Evolutionary conservation across 768 basidiomycete genomes (phyloP), one percentile per base, ranked within the genome.

Genomic region (Cystofilobasidium macerans): DNA sequence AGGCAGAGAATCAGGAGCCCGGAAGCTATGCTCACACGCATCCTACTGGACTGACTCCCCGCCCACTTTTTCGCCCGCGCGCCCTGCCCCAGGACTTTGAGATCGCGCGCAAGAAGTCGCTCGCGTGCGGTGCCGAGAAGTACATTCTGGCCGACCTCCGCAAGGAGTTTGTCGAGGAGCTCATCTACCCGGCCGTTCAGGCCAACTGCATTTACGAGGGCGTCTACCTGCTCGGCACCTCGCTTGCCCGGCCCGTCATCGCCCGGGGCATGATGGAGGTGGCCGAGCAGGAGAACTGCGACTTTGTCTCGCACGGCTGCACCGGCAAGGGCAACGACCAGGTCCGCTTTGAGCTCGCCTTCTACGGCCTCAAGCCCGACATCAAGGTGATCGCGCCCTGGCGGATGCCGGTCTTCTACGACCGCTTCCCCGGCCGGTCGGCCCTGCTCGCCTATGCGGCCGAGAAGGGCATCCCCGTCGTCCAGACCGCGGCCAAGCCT

Each of bases 261-360:
- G 92, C 95, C 63, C 91, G 95, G 69, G 94, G 93, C 32, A 99
- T 99, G 95, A 98, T 99, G 68, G 86, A 86, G 42, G 80, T 88
- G 61, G 95, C 94, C 24, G 89, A 87, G 45, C 80, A 79, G 71
- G 91, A 97, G 77, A 86, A 86, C 58, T 99, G 95, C 89, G 89
- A 97, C 77, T 99, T 82, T 75, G 94, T 98, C 69, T 85, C 94
- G 30, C 95, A 98, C 78, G 95, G 95, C 30, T 99, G 95, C 82
- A 99, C 95, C 59, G 95, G 95, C 61, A 99, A 99, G 81, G 95
- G 95, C 61, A 99, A 99, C 77, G 95, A 99, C 77, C 95, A 99
- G 78, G 95, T 99, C 72, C 89, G 95, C 68, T 99, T 98, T 77
- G 95, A 99, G 75, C 85, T 98, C 64, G 92, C 95, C 0, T 99